Evolutionary conservation across 1,284 basidiomycete species (phyloP), one percentile per base, ranked within the genome.

Genomic region (Sanghuangporus baumii): DNA sequence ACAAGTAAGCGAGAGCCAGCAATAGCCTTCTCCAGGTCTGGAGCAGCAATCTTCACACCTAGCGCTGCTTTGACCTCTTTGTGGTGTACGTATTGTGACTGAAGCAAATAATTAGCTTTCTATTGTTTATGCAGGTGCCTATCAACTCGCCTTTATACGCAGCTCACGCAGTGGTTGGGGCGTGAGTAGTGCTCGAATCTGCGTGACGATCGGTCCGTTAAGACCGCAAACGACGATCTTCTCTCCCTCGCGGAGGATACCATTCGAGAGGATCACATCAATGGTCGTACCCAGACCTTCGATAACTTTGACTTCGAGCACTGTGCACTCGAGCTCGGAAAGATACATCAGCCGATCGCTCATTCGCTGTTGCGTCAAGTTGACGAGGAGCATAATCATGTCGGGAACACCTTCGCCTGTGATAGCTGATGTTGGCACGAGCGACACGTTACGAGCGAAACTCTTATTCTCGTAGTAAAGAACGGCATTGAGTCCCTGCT

Each of bases 341-440:
- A 99, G 85, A 78, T 98, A 99, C 97, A 99, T 99, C 68, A 99
- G 82, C 57, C 89, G 85, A 73, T 96, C 93, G 73, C 91, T 96
- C 96, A 99, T 98, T 65, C 97, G 87, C 76, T 96, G 93, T 75
- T 99, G 97, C 7, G 97, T 99, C 62, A 99, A 83, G 74, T 97
- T 96, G 76, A 98, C 87, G 72, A 99, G 88, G 40, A 99, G 84
- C 88, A 96, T 94, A 75, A 99, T 95, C 93, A 99, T 95, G 78
- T 99, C 97, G n/a, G 97, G 97, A 26, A 99, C 86, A 78, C 97
- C 97, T 78, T 99, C 97, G 66, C 97, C 97, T 0, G 96, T 98
- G 74, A 96, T 87, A 36, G 97, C 97, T 61, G 96, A 98, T 6
- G 97, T 99, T 38, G 97, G 97, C 16, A 99, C 96, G 51, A 99